A percentile compares a stretch with the other conserved stretches of the same genome.
These are phyloP conservation scores for Gymnopilus junonius DNA, from an alignment of 768 basidiomycete species.

Conservation along the genomic window DNA sequence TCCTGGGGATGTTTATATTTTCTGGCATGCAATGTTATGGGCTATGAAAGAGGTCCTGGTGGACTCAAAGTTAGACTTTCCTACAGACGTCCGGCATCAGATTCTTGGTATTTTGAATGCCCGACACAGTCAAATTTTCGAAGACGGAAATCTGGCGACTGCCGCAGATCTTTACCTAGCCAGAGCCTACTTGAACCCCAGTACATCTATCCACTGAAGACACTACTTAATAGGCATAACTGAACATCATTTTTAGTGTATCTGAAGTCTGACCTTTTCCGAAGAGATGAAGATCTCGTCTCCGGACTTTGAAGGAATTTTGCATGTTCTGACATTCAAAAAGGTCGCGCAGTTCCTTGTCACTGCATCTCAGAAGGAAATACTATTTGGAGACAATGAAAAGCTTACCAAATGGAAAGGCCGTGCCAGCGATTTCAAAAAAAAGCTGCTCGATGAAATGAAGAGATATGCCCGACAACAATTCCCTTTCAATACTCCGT, in stretches of 20 bases:
- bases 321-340: too few species aligned
- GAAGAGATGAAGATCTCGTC: background rate
- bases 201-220: background rate
- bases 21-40: slow-evolving; percentile 30
- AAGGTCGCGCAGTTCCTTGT: too few species aligned
- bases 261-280: slow-evolving; percentile 14
- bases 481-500: too few species aligned
- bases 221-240: too few species aligned
- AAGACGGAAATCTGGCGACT: slow-evolving; percentile 17
- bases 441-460: too few species aligned
- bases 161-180: slow-evolving; percentile 20
- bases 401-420: too few species aligned
- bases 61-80: slow-evolving; percentile 10
- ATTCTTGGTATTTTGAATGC: slow-evolving; percentile 24
- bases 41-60: slow-evolving; percentile 15
- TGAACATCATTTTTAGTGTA: background rate
- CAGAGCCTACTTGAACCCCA: slow-evolving; percentile 18
- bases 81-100: slow-evolving; percentile 12
- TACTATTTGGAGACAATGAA: too few species aligned
- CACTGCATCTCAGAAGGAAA: too few species aligned
- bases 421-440: too few species aligned
- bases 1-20: slow-evolving; percentile 32
- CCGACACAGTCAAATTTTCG: slow-evolving; percentile 27
- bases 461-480: too few species aligned
- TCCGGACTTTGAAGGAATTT: slow-evolving; percentile 15